Conservation (phyloP, 1,284 basidiomycete species). For the Heliocybe sulcata region DNA sequence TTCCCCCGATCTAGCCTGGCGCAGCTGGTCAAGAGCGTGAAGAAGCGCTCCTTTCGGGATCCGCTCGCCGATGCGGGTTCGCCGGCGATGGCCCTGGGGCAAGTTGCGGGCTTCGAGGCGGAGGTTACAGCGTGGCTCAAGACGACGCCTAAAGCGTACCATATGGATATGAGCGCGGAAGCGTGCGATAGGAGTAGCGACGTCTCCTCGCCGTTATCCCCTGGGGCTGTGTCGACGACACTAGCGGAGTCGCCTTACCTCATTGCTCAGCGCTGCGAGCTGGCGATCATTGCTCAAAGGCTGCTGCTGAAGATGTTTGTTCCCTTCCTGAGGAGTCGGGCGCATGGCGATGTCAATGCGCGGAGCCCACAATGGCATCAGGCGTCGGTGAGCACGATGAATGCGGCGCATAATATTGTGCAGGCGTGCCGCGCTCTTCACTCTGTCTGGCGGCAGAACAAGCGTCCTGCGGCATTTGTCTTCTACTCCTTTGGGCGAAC, state of each 20-base stretch:
- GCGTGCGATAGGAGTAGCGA: slow-evolving; percentile 8
- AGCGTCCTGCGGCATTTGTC: slow-evolving; percentile 38
- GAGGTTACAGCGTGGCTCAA: slow-evolving; percentile 48
- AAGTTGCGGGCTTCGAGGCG: slow-evolving; percentile 45
- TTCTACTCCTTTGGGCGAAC: slow-evolving; percentile 54
- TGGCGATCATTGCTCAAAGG: slow-evolving; percentile 50
- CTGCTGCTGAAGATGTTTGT: slow-evolving; percentile 57
- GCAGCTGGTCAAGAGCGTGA: slow-evolving; percentile 42
- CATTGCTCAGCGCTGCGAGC: slow-evolving; percentile 46
- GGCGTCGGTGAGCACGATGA: slow-evolving; percentile 47
- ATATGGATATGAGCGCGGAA: slow-evolving; percentile 26
- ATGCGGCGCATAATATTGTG: slow-evolving; percentile 54
- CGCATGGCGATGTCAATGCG: slow-evolving; percentile 10
- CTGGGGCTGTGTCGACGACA: slow-evolving; percentile 10
- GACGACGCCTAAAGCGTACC: slow-evolving; percentile 38
- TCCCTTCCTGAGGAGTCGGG: slow-evolving; percentile 47
- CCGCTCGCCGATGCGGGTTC: slow-evolving; percentile 22
- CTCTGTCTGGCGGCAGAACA: slow-evolving; percentile 26
- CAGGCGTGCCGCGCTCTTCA: slow-evolving; percentile 38
- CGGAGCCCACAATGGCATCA: slow-evolving; percentile 28
- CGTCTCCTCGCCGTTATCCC: slow-evolving; percentile 8
- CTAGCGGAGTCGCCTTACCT: slow-evolving; percentile 24
- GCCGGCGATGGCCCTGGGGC: slow-evolving; percentile 36
- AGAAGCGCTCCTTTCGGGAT: slow-evolving; percentile 34
- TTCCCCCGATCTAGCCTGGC: slow-evolving; percentile 26